Base-by-base conservation (phyloP, 805 yeast species). In the Osmozyma mogii region DNA sequence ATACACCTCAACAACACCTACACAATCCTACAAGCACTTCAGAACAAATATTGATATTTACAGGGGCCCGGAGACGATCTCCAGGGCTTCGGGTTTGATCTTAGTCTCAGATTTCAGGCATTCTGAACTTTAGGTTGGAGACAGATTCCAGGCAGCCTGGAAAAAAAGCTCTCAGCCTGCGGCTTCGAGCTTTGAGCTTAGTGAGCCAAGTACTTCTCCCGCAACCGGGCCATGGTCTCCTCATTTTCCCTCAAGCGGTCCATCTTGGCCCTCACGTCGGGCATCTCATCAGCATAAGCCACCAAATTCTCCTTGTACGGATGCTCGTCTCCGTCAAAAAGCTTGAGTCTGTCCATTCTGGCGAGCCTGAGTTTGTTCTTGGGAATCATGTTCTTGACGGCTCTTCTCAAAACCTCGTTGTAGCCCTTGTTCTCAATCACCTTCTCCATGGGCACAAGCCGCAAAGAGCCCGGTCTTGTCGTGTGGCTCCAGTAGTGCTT, bases 341-440 rank as follows among this genome's bases (percentile, higher is more conserved):
- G 75, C 58, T 84, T 87, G 37, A 92, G 67, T 51, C 99, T 74
- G 16, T 75, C 89, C 48, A 92, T 56, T 54, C 98, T 76, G 9
- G 65, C 60, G 46, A 78, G 72, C 55, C 97, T 75, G 40, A 80
- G 71, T 47, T 78, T 77, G 56, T 92, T 89, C 61, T 84, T 88
- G 24, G 98, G 98, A 32, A 92, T 68, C 99, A 92, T 92, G 33
- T 94, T 94, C 39, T 84, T 78, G 5, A 92, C 98, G 2, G 99
- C 97, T 45, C 81, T 75, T 45, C 60, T 72, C 45, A 92, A 62
- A 9, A 88, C 61, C 56, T 92, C 97, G n/a, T 84, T 78, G 44
- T 76, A 83, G 6, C 99, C 98, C 46, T 79, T 76, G 52, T 87
- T 78, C 27, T 64, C 73, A 22, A 75, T 72, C 55, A 88, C 60